Conservation (phyloP, 345 rosid species). For the Lepidium sativum region DNA sequence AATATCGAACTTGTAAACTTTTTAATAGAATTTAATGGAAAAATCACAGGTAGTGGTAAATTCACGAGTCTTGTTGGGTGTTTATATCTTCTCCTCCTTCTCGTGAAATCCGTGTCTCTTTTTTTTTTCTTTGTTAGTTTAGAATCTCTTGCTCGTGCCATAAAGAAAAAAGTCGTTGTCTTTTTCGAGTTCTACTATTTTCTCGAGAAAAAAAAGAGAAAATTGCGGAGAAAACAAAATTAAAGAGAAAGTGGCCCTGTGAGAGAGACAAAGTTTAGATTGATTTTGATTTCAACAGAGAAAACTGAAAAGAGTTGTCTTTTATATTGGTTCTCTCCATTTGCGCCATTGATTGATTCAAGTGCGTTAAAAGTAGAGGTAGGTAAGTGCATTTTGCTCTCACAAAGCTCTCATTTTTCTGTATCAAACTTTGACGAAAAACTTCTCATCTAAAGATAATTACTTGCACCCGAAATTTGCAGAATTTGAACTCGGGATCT, state of each 20-base stretch:
- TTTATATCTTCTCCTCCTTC: not conserved
- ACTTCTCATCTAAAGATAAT: no score
- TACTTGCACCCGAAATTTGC: constrained; percentile 22
- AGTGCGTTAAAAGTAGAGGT: constrained; percentile 19
- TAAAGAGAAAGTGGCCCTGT: not conserved
- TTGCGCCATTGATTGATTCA: constrained; percentile 31
- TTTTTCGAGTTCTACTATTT: constrained; percentile 5
- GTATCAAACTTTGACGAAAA: not conserved
- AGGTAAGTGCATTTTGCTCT: constrained; percentile 8
- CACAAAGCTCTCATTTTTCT: not conserved
- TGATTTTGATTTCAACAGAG: constrained; percentile 15
- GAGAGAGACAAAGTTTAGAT: constrained; percentile 10
- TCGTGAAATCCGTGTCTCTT: constrained; percentile 23
- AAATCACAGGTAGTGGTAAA: not conserved
- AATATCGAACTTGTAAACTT: not conserved
- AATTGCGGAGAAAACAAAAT: not conserved
- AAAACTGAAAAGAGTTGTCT: constrained; percentile 30
- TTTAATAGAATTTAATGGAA: constrained; percentile 2
- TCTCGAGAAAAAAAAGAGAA: constrained; percentile 15
- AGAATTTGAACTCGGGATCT: constrained; percentile 36
- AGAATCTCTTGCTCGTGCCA: constrained; percentile 4
- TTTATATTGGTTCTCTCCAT: constrained; percentile 7
- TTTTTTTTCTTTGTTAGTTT: not conserved
- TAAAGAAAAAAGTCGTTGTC: not conserved
- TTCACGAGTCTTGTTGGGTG: constrained; percentile 14